These are phyloP conservation scores for Rosa lucieae DNA, from an alignment of 306 rosid genomes.

Conservation along the genomic window DNA sequence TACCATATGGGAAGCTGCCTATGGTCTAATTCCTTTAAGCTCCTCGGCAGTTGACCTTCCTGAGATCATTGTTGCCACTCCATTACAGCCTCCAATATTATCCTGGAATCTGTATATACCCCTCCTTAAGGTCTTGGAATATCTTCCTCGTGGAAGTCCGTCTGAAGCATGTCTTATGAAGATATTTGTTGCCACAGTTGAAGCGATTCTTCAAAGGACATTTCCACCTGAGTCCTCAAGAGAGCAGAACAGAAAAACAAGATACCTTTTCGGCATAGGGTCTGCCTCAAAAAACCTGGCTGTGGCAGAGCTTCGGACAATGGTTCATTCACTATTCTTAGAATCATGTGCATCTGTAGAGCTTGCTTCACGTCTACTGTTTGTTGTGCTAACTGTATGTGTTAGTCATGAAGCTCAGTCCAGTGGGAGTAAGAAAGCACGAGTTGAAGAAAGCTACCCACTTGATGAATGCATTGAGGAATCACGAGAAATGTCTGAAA, in stretches of 20 bases:
- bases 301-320: conserved; percentile 94
- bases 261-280: conserved; percentile 64
- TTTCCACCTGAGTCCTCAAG: conserved; percentile 67
- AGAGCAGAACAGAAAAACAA: conserved; percentile 76
- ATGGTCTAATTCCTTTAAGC: conserved; percentile 92
- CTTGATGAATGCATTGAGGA: conserved; percentile 55
- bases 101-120: conserved; percentile 98
- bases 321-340: conserved; percentile 96
- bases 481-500: conserved; percentile 49
- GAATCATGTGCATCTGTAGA: conserved; percentile 95
- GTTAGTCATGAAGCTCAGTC: conserved; percentile 94
- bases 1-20: conserved; percentile 99
- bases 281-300: conserved; percentile 93
- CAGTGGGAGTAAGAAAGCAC: conserved; percentile 69
- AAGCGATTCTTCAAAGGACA: conserved; percentile 91
- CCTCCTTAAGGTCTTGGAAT: conserved; percentile 88
- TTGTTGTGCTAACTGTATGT: conserved; percentile 93
- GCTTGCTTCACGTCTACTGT: conserved; percentile 90
- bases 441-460: conserved; percentile 55
- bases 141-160: conserved; percentile 99
- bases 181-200: conserved; percentile 96
- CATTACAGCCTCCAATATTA: conserved; percentile 82
- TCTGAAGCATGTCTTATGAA: conserved; percentile 98
- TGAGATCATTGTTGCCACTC: conserved; percentile 88
- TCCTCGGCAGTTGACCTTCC: conserved; percentile 98